phyloP scores from a whole-genome alignment of 2,329 filamentous ascomycete genomes.

The Trichoderma oligosporum region DNA sequence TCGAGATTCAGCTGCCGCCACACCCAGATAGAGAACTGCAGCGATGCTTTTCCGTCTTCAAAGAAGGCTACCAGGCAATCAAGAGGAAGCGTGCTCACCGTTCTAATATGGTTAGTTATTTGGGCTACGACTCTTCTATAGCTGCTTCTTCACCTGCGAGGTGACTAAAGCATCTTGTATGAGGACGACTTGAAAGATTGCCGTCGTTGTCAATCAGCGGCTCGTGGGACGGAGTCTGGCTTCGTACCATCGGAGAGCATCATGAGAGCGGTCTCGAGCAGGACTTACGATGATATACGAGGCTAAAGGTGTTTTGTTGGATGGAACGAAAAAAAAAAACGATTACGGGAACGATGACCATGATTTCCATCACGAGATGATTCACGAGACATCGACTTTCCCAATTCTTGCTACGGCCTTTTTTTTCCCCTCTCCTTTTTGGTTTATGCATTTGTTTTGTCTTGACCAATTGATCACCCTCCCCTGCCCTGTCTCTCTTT shows the following conservation, averaged over 20 bases:
- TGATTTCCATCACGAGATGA: slow-evolving; percentile 6
- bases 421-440: neutral
- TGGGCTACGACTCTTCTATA: slow-evolving; percentile 29
- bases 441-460: neutral
- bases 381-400: slow-evolving; percentile 5
- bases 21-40: slow-evolving; percentile 54
- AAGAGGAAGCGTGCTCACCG: slow-evolving; percentile 43
- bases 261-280: neutral
- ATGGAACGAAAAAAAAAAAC: slow-evolving; percentile 13
- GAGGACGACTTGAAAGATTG: neutral
- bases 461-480: neutral
- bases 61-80: slow-evolving; percentile 52
- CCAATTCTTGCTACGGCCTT: neutral
- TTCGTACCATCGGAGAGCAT: neutral
- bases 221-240: neutral
- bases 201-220: neutral
- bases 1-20: slow-evolving; percentile 56
- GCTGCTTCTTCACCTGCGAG: slow-evolving; percentile 26
- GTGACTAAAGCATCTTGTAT: slow-evolving; percentile 10
- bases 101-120: slow-evolving; percentile 30
- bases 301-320: slow-evolving; percentile 7
- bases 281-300: slow-evolving; percentile 2
- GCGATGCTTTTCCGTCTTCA: slow-evolving; percentile 59
- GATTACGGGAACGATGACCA: slow-evolving; percentile 13
- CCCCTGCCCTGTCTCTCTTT: neutral